Evolutionary conservation across 2,329 filamentous ascomycete species (phyloP).

Genomic region (Chalara sp.): DNA sequence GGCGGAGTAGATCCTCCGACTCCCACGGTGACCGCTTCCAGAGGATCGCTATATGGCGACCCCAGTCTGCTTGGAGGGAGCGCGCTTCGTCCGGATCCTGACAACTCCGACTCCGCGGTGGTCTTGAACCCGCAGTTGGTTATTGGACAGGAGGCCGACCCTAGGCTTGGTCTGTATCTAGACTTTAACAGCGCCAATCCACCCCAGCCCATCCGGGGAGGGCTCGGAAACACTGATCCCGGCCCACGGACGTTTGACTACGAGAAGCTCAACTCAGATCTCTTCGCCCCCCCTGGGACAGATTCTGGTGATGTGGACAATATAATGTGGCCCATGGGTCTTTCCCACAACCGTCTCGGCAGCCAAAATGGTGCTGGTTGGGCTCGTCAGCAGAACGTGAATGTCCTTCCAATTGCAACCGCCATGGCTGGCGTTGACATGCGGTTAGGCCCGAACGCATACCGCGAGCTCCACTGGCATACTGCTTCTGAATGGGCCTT

Average conservation of each 20-base stretch:
- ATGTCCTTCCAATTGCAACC: slow-evolving; percentile 57
- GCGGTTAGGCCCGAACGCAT: slow-evolving; percentile 65
- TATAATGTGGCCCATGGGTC: slow-evolving; percentile 58
- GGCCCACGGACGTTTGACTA: slow-evolving; percentile 59
- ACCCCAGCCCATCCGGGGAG: slow-evolving; percentile 50
- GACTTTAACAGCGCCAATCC: slow-evolving; percentile 44
- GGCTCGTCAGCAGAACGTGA: slow-evolving; percentile 66
- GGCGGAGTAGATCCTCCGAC: slow-evolving; percentile 34
- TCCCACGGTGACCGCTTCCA: slow-evolving; percentile 30
- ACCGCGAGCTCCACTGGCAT: slow-evolving; percentile 76
- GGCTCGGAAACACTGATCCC: slow-evolving; percentile 41
- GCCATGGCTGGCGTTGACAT: slow-evolving; percentile 74
- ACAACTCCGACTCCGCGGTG: slow-evolving; percentile 32
- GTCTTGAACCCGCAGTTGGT: slow-evolving; percentile 36
- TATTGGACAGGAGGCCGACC: slow-evolving; percentile 42
- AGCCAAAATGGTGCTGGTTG: slow-evolving; percentile 60
- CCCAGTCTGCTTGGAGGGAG: slow-evolving; percentile 34
- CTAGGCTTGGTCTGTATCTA: slow-evolving; percentile 37
- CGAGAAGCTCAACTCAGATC: slow-evolving; percentile 63
- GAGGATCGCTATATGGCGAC: slow-evolving; percentile 35
- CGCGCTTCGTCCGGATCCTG: slow-evolving; percentile 30
- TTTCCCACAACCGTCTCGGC: slow-evolving; percentile 38
- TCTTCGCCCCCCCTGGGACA: slow-evolving; percentile 65
- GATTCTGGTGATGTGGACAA: slow-evolving; percentile 65
- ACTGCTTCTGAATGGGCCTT: slow-evolving; percentile 76